Evolutionary conservation across 331 rosid species (phyloP).

Genomic region (Quercus phellos): DNA sequence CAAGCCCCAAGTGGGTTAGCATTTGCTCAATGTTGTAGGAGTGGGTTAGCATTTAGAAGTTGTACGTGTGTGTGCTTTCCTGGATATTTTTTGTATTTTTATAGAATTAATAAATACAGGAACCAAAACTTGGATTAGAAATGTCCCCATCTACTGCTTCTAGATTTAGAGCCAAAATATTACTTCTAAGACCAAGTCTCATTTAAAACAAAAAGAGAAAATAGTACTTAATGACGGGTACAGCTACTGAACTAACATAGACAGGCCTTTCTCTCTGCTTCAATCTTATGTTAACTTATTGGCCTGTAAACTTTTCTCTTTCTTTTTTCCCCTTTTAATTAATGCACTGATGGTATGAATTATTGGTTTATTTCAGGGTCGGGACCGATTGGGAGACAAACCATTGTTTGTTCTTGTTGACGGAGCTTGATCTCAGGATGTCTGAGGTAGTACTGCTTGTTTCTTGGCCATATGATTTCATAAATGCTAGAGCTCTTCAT

Average conservation of each 20-base stretch:
- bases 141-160: not conserved
- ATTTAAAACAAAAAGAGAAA: not conserved
- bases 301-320: not conserved
- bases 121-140: not conserved
- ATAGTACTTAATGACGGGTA: not conserved
- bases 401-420: conserved; percentile 69
- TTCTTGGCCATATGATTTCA: conserved; percentile 25
- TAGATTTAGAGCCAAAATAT: not conserved
- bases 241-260: not conserved
- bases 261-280: not conserved
- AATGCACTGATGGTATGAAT: not conserved
- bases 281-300: too few species aligned
- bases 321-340: not conserved
- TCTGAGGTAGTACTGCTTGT: conserved; percentile 3
- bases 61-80: not conserved
- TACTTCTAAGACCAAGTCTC: too few species aligned
- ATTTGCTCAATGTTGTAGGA: not conserved
- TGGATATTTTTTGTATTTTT: not conserved
- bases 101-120: not conserved
- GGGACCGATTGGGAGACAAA: conserved; percentile 61
- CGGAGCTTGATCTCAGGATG: conserved; percentile 35
- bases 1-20: too few species aligned
- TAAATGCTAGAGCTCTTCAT: conserved; percentile 21
- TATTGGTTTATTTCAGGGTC: conserved; percentile 61
- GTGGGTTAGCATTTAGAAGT: not conserved